Base-by-base conservation (phyloP, 2,329 filamentous ascomycete species). In the Pleomassaria siparia region DNA sequence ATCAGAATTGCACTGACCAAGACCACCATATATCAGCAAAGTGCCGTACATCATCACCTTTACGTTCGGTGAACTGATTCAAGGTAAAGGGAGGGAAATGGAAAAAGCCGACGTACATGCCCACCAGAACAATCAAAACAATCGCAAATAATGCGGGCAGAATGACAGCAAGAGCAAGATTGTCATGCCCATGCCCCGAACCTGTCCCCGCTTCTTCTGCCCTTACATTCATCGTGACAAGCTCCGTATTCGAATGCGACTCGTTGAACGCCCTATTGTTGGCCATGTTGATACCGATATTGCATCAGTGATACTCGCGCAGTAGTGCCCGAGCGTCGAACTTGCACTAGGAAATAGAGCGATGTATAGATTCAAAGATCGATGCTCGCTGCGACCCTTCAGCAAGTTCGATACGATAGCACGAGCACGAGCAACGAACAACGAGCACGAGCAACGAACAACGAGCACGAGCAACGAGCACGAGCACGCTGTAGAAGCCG, bases 71-170 rank as follows among this genome's bases (percentile, higher is more conserved):
- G 25, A 26, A 26, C n/a, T n/a, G 12, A 26, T 26, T 12, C 25
- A 26, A 26, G 12, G 25, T 26, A 12, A 26, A 7, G 25, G 7
- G 25, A 7, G 25, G 12, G 7, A 12, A 7, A 26, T 26, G 25
- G 25, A 26, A 26, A 26, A 26, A 32, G 8, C 24, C 13, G 9
- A 50, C 64, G 39, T 30, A 70, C 68, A 66, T 56, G 40, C 59
- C 51, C n/a, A 70, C 46, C 16, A 70, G 51, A 2, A 60, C 50
- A 2, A 69, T 16, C 4, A 71, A 49, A 3, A 55, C 29, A 10
- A 68, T 51, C 11, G 66, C 59, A 43, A 68, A 60, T 15, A 69
- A 50, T 1, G 56, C 57, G 16, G 67, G 67, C 18, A 70, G 53
- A 15, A 70, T 55, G 29, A 70, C 64, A 0, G 60, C 63, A 33